phyloP scores from a whole-genome alignment of 106 monocot genomes.

The Dendrobium catenatum region DNA sequence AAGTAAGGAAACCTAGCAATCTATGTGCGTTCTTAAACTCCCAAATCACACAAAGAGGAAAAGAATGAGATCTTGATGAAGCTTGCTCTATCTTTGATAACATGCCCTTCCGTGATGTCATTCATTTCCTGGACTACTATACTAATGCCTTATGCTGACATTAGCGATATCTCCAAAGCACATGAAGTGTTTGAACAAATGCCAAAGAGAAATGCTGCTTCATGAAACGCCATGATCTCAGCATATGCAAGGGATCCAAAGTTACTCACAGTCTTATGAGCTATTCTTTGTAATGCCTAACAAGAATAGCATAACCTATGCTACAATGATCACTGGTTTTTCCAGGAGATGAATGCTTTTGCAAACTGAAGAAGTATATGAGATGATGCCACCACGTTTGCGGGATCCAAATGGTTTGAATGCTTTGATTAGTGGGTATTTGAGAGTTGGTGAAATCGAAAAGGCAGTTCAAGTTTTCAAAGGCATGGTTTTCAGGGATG shows the following conservation, averaged over 20 bases:
- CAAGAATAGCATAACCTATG: slow-evolving; percentile 36
- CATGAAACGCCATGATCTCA: slow-evolving; percentile 73
- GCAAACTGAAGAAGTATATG: slow-evolving; percentile 38
- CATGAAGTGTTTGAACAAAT: slow-evolving; percentile 55
- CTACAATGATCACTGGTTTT: slow-evolving; percentile 42
- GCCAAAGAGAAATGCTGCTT: slow-evolving; percentile 42
- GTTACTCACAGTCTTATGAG: slow-evolving; percentile 25
- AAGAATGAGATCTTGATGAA: slow-evolving; percentile 15
- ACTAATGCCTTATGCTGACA: slow-evolving; percentile 44
- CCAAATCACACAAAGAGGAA: slow-evolving; percentile 27
- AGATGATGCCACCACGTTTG: slow-evolving; percentile 33
- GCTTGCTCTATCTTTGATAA: slow-evolving; percentile 35
- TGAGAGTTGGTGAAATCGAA: slow-evolving; percentile 29
- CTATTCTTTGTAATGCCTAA: slow-evolving; percentile 32
- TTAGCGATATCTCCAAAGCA: slow-evolving; percentile 23
- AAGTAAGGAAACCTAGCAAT: slow-evolving; percentile 7
- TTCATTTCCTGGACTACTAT: slow-evolving; percentile 66
- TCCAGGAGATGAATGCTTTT: slow-evolving; percentile 28
- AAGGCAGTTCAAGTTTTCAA: slow-evolving; percentile 28
- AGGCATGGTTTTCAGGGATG: slow-evolving; percentile 34
- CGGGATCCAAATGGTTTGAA: slow-evolving; percentile 53
- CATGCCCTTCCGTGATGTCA: slow-evolving; percentile 44
- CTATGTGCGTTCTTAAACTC: slow-evolving; percentile 20
- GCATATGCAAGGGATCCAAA: slow-evolving; percentile 28
- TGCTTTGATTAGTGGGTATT: slow-evolving; percentile 45